A percentile compares a stretch with the other conserved stretches of the same genome.
These are phyloP conservation scores for Puccinia sorghi DNA, from an alignment of 1,284 basidiomycete genomes.

Conservation along the genomic window DNA sequence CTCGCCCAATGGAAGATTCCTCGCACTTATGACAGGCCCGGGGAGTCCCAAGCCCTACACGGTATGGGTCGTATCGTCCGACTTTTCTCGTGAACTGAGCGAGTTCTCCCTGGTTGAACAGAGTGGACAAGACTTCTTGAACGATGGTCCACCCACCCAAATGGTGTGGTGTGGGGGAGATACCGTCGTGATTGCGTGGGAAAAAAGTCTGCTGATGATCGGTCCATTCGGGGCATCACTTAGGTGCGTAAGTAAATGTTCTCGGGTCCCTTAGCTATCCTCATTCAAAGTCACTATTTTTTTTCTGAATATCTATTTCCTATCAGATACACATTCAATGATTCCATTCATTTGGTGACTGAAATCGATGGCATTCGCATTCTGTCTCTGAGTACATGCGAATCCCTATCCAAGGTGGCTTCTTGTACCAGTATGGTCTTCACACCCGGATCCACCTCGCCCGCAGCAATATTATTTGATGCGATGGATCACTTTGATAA, in stretches of 20 bases:
- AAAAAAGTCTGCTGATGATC: conserved; percentile 75
- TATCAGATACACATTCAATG: conserved; percentile 75
- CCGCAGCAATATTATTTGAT: conserved; percentile 86
- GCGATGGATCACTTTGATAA: conserved; percentile 77
- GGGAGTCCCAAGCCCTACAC: conserved; percentile 60
- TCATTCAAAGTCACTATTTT: too few relatives aligned
- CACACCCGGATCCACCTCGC: conserved; percentile 84
- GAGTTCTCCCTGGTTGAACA: conserved; percentile 67
- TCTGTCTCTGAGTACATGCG: conserved; percentile 74
- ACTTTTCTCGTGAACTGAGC: conserved; percentile 83
- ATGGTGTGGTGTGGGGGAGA: conserved; percentile 97
- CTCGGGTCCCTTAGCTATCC: background rate
- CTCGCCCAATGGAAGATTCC: conserved; percentile 88
- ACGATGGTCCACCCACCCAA: conserved; percentile 60
- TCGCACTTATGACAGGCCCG: conserved; percentile 74
- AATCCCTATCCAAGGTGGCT: conserved; percentile 80
- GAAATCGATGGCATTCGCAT: conserved; percentile 87
- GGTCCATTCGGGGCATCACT: conserved; percentile 79
- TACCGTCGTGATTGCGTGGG: conserved; percentile 84
- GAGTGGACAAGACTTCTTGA: conserved; percentile 56
- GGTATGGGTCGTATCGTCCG: conserved; percentile 88
- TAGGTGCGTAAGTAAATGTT: conserved; percentile 25
- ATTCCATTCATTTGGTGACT: conserved; percentile 73
- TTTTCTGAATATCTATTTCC: background rate
- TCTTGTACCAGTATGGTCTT: conserved; percentile 65